A percentile compares a stretch with the other conserved stretches of the same genome.
Evolutionary conservation across 2,329 filamentous ascomycete species (phyloP).

Genomic region (Trichophyton verrucosum): DNA sequence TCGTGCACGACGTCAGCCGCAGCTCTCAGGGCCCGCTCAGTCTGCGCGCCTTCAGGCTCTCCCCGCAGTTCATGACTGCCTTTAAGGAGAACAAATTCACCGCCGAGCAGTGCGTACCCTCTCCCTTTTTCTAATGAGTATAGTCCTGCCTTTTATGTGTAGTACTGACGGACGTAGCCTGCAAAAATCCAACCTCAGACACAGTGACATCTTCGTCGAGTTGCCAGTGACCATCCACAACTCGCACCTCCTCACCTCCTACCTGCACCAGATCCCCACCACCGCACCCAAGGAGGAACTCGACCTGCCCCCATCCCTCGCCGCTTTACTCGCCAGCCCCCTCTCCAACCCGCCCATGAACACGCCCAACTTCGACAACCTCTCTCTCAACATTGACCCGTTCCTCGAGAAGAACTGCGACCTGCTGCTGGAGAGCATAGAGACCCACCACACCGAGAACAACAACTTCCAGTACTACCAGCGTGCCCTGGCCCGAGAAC

Average conservation of each 20-base stretch:
- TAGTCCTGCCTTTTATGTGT: too few species aligned
- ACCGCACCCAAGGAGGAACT: conserved; percentile 54
- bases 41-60: conserved; percentile 81
- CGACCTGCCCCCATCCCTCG: conserved; percentile 63
- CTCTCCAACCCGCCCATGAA: conserved; percentile 51
- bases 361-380: conserved; percentile 74
- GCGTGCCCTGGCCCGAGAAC: conserved; percentile 82
- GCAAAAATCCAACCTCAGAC: conserved; percentile 85
- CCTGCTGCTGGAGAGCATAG: conserved; percentile 88
- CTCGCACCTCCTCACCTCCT: conserved; percentile 90
- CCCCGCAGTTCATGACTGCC: conserved; percentile 72
- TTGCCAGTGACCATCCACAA: conserved; percentile 85
- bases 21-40: conserved; percentile 86
- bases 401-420: conserved; percentile 98
- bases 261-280: conserved; percentile 79
- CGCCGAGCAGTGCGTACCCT: conserved; percentile 63
- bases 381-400: conserved; percentile 89
- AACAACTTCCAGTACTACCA: conserved; percentile 99
- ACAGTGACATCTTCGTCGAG: conserved; percentile 87
- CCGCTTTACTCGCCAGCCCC: conserved; percentile 58
- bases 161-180: conserved; percentile 45
- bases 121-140: not conserved
- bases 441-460: conserved; percentile 94
- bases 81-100: conserved; percentile 98
- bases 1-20: conserved; percentile 91